phyloP scores from a whole-genome alignment of 805 yeast genomes.

The Ascoidea asiatica region DNA sequence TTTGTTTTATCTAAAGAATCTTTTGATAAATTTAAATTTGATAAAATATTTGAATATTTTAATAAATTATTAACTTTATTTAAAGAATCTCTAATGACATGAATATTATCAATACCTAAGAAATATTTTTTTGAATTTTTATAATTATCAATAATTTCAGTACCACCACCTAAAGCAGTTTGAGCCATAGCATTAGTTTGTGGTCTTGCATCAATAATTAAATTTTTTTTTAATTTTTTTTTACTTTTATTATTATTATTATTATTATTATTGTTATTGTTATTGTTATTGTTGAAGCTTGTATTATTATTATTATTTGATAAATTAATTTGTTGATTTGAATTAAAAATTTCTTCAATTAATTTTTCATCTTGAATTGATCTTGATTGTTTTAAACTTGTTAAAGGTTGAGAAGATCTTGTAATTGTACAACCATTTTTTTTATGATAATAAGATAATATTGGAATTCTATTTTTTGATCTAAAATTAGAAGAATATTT shows the following conservation, averaged over 20 bases:
- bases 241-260: constrained; percentile 10
- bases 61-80: constrained; percentile 47
- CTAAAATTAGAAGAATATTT: constrained; percentile 77
- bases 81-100: constrained; percentile 83
- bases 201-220: constrained; percentile 88
- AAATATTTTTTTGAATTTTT: constrained; percentile 53
- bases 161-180: constrained; percentile 95
- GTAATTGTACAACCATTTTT: constrained; percentile 67
- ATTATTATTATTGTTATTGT: constrained; percentile 20
- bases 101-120: constrained; percentile 88
- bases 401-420: constrained; percentile 85
- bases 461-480: constrained; percentile 78
- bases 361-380: constrained; percentile 87
- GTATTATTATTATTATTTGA: constrained; percentile 12
- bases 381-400: constrained; percentile 77
- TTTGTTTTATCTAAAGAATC: constrained; percentile 48
- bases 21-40: constrained; percentile 32
- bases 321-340: constrained; percentile 29
- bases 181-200: constrained; percentile 93
- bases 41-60: constrained; percentile 52
- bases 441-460: constrained; percentile 60
- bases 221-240: constrained; percentile 32
- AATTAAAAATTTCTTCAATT: constrained; percentile 56
- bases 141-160: constrained; percentile 85
- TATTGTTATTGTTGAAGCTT: not conserved